phyloP scores from a whole-genome alignment of 2,329 filamentous ascomycete genomes.

The Xylaria hypoxylon region DNA sequence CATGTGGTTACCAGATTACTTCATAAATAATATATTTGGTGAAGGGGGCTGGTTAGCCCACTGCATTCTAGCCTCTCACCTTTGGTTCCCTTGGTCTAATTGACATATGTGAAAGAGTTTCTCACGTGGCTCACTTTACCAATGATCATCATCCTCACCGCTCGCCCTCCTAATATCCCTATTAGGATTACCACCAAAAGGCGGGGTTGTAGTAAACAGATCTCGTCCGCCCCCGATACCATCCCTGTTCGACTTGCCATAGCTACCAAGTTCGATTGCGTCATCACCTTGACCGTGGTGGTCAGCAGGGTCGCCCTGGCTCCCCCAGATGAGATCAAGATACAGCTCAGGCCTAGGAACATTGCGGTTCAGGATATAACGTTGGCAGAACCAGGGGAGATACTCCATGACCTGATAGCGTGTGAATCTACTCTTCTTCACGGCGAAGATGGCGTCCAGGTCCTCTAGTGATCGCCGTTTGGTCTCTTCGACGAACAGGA shows the following conservation, averaged over 20 bases:
- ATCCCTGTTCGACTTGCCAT: constrained; percentile 5
- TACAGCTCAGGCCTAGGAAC: constrained; percentile 51
- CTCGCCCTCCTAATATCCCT: background rate
- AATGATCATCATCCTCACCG: constrained; percentile 20
- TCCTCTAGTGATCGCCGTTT: constrained; percentile 56
- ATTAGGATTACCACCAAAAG: background rate
- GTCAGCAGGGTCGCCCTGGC: background rate
- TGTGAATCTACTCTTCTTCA: constrained; percentile 55
- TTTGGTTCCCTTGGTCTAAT: background rate
- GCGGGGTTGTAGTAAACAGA: background rate
- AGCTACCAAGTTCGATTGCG: background rate
- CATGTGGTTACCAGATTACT: background rate
- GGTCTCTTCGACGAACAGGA: constrained; percentile 59
- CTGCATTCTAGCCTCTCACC: background rate
- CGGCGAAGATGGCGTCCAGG: constrained; percentile 55
- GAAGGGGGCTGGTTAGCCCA: background rate
- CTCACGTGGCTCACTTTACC: background rate
- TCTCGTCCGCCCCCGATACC: background rate
- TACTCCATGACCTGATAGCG: constrained; percentile 52
- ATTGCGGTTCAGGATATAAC: constrained; percentile 41
- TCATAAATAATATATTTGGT: background rate
- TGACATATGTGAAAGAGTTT: background rate
- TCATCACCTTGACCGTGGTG: background rate
- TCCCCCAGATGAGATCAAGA: constrained; percentile 50
- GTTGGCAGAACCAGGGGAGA: constrained; percentile 53